A percentile compares a stretch with the other conserved stretches of the same genome.
phyloP scores from a whole-genome alignment of 129 eudicot species.

The Flaveria robusta region DNA sequence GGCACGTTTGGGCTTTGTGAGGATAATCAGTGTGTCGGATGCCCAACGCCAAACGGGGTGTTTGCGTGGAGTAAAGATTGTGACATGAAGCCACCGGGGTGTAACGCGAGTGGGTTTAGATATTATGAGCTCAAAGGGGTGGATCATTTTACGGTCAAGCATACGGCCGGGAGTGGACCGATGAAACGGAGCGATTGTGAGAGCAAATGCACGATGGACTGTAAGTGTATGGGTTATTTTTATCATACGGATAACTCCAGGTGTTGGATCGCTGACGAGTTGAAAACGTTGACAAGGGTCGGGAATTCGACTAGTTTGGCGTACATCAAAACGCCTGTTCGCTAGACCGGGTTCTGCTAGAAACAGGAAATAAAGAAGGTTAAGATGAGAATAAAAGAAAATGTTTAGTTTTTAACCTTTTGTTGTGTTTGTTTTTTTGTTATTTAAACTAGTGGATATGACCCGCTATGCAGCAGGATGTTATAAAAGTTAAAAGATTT shows the following conservation, averaged over 20 bases:
- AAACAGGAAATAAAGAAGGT: conserved; percentile 2
- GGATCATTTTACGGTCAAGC: conserved; percentile 51
- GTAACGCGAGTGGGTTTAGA: conserved; percentile 29
- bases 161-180: conserved; percentile 40
- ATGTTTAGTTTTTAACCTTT: background rate
- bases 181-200: conserved; percentile 36
- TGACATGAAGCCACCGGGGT: conserved; percentile 28
- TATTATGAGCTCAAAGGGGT: conserved; percentile 55
- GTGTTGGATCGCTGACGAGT: conserved; percentile 60
- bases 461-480: too few species aligned
- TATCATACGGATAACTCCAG: conserved; percentile 43
- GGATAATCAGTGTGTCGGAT: conserved; percentile 52
- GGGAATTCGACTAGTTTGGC: conserved; percentile 49
- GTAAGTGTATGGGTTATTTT: conserved; percentile 66
- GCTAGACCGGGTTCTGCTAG: background rate
- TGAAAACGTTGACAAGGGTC: conserved; percentile 43
- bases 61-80: conserved; percentile 57
- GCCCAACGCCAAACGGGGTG: conserved; percentile 47
- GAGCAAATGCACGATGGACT: conserved; percentile 45
- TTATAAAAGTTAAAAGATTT: too few species aligned
- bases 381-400: background rate
- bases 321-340: conserved; percentile 37
- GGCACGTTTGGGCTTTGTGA: conserved; percentile 55
- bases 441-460: too few species aligned
- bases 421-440: background rate